Percentiles rank a stretch among this genome's conserved stretches.
Evolutionary conservation across 805 yeast genomes (phyloP).

Genomic region (Dipodascus albidus): DNA sequence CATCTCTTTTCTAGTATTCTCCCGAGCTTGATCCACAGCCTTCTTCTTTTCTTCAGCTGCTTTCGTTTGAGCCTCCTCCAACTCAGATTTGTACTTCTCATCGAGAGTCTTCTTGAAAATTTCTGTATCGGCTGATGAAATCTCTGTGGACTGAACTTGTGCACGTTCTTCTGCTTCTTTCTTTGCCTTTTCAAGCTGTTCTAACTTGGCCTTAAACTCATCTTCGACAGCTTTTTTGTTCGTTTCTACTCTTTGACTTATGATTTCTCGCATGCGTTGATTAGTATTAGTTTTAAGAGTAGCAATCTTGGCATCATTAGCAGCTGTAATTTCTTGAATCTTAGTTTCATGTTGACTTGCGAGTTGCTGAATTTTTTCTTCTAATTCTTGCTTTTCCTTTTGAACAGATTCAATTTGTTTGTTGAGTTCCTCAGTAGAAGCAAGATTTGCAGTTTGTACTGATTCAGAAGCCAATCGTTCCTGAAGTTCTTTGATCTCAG

Average conservation of each 20-base stretch:
- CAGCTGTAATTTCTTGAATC: conserved; percentile 3
- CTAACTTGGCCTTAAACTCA: neutral
- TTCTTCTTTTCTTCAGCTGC: conserved; percentile 31
- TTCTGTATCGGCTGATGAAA: neutral
- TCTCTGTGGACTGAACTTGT: neutral
- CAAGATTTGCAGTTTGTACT: conserved; percentile 1
- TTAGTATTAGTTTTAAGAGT: neutral
- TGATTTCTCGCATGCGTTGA: neutral
- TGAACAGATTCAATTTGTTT: conserved; percentile 15
- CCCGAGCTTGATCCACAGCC: conserved; percentile 35
- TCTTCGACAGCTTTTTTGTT: neutral
- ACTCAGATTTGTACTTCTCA: neutral
- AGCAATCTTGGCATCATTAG: neutral
- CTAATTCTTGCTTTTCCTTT: conserved; percentile 10
- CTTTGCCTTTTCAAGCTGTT: neutral
- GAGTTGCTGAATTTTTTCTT: neutral
- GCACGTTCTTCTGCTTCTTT: neutral
- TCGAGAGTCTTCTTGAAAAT: neutral
- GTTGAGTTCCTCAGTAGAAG: conserved; percentile 14
- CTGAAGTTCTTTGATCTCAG: conserved; percentile 18
- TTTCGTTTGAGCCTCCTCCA: conserved; percentile 20
- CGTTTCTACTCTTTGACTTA: neutral
- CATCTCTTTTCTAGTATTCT: conserved; percentile 43
- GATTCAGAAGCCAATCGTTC: conserved; percentile 15
- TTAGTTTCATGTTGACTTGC: neutral